Percentiles rank a stretch among this genome's conserved stretches.
These are phyloP conservation scores for Phaffomyces opuntiae DNA, from an alignment of 805 yeast genomes.

Conservation along the genomic window DNA sequence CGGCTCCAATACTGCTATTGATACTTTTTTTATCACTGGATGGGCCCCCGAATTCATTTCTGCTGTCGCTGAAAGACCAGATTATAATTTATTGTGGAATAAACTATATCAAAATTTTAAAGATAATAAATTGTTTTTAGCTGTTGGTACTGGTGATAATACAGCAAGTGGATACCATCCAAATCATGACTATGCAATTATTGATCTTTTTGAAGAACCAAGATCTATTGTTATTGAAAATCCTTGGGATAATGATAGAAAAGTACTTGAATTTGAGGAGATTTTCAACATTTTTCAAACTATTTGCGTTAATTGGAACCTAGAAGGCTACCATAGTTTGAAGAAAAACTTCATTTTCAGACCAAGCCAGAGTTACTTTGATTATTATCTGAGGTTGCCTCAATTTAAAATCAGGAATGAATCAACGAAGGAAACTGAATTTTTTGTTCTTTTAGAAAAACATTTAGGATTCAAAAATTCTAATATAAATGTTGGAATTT, in stretches of 20 bases:
- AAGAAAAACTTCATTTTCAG: conserved; percentile 26
- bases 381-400: conserved; percentile 28
- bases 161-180: conserved; percentile 35
- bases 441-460: conserved; percentile 45
- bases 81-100: conserved; percentile 29
- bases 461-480: conserved; percentile 29
- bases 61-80: conserved; percentile 27
- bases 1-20: conserved; percentile 76
- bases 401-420: conserved; percentile 37
- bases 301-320: conserved; percentile 65
- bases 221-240: conserved; percentile 31
- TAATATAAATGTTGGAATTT: conserved; percentile 23
- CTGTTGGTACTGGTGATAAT: conserved; percentile 60
- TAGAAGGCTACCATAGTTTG: conserved; percentile 17
- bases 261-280: conserved; percentile 20
- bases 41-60: conserved; percentile 61
- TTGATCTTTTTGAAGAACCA: conserved; percentile 26
- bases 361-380: conserved; percentile 1
- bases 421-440: conserved; percentile 22
- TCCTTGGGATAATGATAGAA: conserved; percentile 32
- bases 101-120: conserved; percentile 25
- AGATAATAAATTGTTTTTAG: conserved; percentile 38
- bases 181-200: conserved; percentile 66
- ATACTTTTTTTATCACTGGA: conserved; percentile 57
- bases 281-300: conserved; percentile 36